Evolutionary conservation across 768 basidiomycete genomes (phyloP).

Genomic region (Pleurotus salmoneostramineus): DNA sequence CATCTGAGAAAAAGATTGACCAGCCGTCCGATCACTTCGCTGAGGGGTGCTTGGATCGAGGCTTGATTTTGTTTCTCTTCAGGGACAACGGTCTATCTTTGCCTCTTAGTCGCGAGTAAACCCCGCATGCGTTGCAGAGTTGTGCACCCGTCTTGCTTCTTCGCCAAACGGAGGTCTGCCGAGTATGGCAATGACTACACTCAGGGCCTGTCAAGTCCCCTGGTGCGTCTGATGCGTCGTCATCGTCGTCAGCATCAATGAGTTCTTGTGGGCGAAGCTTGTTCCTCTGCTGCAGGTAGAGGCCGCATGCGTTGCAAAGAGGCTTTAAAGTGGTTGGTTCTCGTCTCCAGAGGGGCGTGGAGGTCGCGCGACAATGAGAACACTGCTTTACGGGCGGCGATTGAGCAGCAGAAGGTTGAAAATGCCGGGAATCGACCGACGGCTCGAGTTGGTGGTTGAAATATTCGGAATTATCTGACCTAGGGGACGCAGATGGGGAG

Average conservation of each 20-base stretch:
- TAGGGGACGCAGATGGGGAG: constrained; percentile 1
- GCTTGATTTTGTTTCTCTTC: constrained; percentile 44
- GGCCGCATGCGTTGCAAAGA: constrained; percentile 44
- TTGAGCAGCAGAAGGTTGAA: not conserved
- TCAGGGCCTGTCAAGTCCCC: constrained; percentile 41
- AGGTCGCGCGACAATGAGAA: constrained; percentile 43
- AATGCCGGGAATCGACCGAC: not conserved
- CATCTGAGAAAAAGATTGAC: not conserved
- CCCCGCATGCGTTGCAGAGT: constrained; percentile 49
- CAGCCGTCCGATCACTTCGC: constrained; percentile 12
- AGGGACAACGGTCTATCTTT: constrained; percentile 42
- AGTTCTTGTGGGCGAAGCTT: constrained; percentile 45
- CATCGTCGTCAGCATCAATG: constrained; percentile 42
- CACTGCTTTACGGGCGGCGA: constrained; percentile 26
- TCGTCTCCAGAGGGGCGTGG: constrained; percentile 46
- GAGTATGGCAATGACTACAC: constrained; percentile 46
- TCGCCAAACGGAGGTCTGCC: constrained; percentile 47
- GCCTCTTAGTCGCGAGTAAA: constrained; percentile 42
- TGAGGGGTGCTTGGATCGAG: constrained; percentile 39
- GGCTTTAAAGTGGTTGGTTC: constrained; percentile 41
- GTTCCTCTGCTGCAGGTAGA: constrained; percentile 44
- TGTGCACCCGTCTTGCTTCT: constrained; percentile 46
- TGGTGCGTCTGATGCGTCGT: constrained; percentile 34
- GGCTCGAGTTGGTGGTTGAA: not conserved
- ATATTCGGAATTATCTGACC: constrained; percentile 1